phyloP scores from a whole-genome alignment of 1,284 basidiomycete genomes.

The Pascua guehoae region DNA sequence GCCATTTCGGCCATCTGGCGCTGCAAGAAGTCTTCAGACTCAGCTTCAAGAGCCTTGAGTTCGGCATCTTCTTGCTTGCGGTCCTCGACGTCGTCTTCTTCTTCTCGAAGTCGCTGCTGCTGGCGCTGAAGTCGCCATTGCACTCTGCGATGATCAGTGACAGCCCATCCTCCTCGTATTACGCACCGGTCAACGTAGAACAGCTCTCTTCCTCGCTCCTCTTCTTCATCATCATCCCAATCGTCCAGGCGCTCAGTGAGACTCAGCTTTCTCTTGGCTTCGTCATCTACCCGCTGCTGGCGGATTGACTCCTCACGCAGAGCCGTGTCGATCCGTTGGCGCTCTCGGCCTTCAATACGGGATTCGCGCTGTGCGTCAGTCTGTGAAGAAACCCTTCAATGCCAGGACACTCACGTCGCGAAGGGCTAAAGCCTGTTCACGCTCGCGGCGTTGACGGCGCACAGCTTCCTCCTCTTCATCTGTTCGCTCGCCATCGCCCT shows the following conservation, averaged over 20 bases:
- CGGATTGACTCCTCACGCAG: conserved; percentile 71
- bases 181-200: conserved; percentile 78
- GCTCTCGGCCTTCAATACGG: conserved; percentile 73
- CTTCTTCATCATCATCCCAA: conserved; percentile 88
- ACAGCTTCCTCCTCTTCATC: conserved; percentile 81
- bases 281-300: conserved; percentile 65
- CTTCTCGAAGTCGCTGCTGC: conserved; percentile 65
- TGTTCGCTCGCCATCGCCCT: conserved; percentile 57
- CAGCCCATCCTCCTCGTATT: not conserved
- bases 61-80: conserved; percentile 76
- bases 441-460: conserved; percentile 64
- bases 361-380: conserved; percentile 49
- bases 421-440: conserved; percentile 75
- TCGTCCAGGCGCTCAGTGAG: conserved; percentile 68
- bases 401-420: conserved; percentile 64
- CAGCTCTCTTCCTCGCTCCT: conserved; percentile 57
- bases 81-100: conserved; percentile 75
- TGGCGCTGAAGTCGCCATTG: conserved; percentile 71
- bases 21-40: conserved; percentile 82
- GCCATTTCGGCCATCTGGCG: conserved; percentile 88
- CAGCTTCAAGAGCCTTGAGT: conserved; percentile 71
- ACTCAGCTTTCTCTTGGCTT: conserved; percentile 67
- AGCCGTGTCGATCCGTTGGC: conserved; percentile 66
- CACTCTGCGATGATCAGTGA: conserved; percentile 48
- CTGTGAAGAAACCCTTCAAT: not conserved